Conservation (phyloP, 164 flowering plant genomes). For the Berberis thunbergii region DNA sequence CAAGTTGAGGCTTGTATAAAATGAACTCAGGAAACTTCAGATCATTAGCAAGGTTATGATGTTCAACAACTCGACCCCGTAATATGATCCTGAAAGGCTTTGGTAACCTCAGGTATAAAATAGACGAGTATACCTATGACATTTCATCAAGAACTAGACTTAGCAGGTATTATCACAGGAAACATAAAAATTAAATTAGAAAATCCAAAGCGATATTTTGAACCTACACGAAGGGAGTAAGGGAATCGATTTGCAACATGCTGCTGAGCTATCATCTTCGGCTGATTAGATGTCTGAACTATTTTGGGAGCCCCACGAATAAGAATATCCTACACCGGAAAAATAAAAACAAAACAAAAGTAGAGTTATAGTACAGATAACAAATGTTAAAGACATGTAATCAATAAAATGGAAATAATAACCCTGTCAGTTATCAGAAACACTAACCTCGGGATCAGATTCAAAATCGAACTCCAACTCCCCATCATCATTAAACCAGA, state of each 20-base stretch:
- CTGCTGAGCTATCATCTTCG: slow-evolving; percentile 35
- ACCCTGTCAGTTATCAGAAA: neutral
- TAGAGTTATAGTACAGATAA: neutral
- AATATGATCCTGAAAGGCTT: slow-evolving; percentile 53
- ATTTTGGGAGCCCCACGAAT: slow-evolving; percentile 32
- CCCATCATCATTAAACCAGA: slow-evolving; percentile 70
- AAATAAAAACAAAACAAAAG: slow-evolving; percentile 7
- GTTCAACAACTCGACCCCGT: slow-evolving; percentile 68
- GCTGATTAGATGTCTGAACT: slow-evolving; percentile 8
- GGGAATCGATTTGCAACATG: slow-evolving; percentile 62
- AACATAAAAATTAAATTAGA: neutral
- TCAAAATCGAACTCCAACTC: slow-evolving; percentile 81
- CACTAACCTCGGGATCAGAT: slow-evolving; percentile 56
- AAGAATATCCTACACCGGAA: slow-evolving; percentile 59
- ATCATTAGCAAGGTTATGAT: slow-evolving; percentile 68
- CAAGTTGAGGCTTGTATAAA: slow-evolving; percentile 66
- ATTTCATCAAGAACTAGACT: slow-evolving; percentile 5
- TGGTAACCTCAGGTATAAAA: slow-evolving; percentile 69
- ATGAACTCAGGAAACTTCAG: slow-evolving; percentile 64
- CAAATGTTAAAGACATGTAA: too few species aligned
- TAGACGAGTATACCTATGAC: slow-evolving; percentile 70
- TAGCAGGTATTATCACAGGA: slow-evolving; percentile 20
- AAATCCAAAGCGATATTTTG: neutral
- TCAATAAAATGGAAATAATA: too few species aligned
- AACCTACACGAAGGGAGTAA: slow-evolving; percentile 80